Evolutionary conservation across 768 basidiomycete species (phyloP).

Genomic region (Trichaptum fuscoviolaceum): DNA sequence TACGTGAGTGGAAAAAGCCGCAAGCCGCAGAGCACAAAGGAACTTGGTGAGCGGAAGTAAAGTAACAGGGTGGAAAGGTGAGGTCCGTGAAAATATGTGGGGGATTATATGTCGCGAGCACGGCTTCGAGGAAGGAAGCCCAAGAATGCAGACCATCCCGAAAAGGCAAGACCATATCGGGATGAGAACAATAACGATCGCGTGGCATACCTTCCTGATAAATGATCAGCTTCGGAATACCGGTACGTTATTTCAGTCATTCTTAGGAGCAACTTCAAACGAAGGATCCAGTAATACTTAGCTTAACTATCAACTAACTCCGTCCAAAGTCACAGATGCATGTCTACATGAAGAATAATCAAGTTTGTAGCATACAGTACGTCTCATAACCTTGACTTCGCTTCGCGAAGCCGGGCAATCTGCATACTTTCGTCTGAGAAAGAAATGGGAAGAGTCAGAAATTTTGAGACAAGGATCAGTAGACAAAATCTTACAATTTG

Average conservation of each 20-base stretch:
- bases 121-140: not conserved
- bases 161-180: not conserved
- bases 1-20: not conserved
- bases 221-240: not conserved
- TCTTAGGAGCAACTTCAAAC: no score
- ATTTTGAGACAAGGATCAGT: slow-evolving; percentile 2
- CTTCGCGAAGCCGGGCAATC: not conserved
- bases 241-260: not conserved
- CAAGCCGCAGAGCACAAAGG: not conserved
- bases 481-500: slow-evolving; percentile 61
- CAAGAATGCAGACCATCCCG: not conserved
- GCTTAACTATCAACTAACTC: not conserved
- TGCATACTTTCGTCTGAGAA: slow-evolving; percentile 13
- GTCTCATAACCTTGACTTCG: not conserved
- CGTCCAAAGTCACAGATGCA: not conserved
- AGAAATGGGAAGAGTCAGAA: not conserved
- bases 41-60: not conserved
- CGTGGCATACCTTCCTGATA: not conserved
- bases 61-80: not conserved
- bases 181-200: not conserved
- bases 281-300: no score
- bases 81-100: not conserved
- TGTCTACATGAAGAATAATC: no score
- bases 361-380: no score
- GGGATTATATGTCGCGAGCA: not conserved